Evolutionary conservation across 257 asterid genomes (phyloP).

Genomic region (Asclepias syriaca): DNA sequence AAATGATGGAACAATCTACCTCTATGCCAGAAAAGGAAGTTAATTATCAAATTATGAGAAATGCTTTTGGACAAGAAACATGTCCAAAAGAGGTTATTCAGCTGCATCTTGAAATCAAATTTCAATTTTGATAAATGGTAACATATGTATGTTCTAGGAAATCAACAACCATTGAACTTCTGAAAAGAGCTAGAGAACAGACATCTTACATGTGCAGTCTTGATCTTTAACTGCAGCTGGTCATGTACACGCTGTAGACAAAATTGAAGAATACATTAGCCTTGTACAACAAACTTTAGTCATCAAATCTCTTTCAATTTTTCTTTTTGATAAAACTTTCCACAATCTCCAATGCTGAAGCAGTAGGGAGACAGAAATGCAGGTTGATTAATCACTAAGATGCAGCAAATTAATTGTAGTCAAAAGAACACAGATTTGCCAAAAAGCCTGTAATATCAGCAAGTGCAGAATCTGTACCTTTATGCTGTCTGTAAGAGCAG

Average conservation of each 20-base stretch:
- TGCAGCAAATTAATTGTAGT: background rate
- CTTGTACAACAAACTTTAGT: background rate
- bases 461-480: slow-evolving; percentile 44
- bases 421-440: background rate
- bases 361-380: background rate
- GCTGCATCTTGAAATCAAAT: background rate
- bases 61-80: slow-evolving; percentile 1
- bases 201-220: slow-evolving; percentile 76
- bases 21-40: background rate
- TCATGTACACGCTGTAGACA: slow-evolving; percentile 78
- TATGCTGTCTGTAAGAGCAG: slow-evolving; percentile 67
- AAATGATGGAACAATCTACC: slow-evolving; percentile 1
- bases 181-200: slow-evolving; percentile 11
- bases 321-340: background rate
- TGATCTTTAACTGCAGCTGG: slow-evolving; percentile 80
- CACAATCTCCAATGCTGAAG: background rate
- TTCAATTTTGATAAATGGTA: background rate
- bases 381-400: background rate
- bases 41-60: background rate
- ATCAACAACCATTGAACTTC: background rate
- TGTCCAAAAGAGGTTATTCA: background rate
- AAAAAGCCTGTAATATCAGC: background rate
- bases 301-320: background rate
- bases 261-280: slow-evolving; percentile 14
- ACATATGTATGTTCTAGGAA: background rate